Percentiles rank a stretch among this genome's conserved stretches.
Conservation (phyloP, 2,329 filamentous ascomycete species). For the Aspergillus ochraceus region DNA sequence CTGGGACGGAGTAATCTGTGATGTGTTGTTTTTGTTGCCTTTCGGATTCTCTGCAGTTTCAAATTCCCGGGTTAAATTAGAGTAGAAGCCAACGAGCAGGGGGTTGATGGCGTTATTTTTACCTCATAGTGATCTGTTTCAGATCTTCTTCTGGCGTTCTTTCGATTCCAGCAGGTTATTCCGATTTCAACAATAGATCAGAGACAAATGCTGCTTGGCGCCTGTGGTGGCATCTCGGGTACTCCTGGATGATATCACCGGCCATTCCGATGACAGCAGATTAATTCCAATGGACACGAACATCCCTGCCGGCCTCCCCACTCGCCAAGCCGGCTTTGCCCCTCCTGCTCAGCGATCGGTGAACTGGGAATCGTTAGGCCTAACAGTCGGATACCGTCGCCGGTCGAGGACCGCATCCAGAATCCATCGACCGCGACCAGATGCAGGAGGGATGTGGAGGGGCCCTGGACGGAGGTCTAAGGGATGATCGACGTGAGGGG, state of each 20-base stretch:
- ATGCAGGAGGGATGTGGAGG: neutral
- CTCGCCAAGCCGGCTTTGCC: conserved; percentile 15
- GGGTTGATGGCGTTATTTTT: neutral
- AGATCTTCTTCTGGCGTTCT: too few species aligned
- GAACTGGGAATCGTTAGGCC: neutral
- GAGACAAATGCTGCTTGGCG: too few species aligned
- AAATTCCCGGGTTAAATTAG: neutral
- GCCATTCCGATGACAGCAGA: neutral
- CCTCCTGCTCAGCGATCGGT: conserved; percentile 9
- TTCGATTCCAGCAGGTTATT: too few species aligned
- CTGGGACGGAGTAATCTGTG: conserved; percentile 8
- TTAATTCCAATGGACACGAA: neutral
- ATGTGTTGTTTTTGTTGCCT: neutral
- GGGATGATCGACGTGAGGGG: neutral
- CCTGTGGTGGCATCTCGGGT: too few species aligned
- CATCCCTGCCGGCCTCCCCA: conserved; percentile 10
- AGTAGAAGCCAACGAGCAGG: neutral
- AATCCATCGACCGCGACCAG: neutral
- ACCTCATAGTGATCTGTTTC: neutral
- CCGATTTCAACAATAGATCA: too few species aligned
- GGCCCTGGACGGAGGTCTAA: neutral
- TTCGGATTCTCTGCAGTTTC: neutral
- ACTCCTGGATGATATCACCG: neutral
- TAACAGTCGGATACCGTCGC: neutral
- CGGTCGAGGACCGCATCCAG: neutral